Percentiles rank a stretch among this genome's conserved stretches.
Evolutionary conservation across 2,329 filamentous ascomycete genomes (phyloP).

Genomic region (Rhynchosporium graminicola): DNA sequence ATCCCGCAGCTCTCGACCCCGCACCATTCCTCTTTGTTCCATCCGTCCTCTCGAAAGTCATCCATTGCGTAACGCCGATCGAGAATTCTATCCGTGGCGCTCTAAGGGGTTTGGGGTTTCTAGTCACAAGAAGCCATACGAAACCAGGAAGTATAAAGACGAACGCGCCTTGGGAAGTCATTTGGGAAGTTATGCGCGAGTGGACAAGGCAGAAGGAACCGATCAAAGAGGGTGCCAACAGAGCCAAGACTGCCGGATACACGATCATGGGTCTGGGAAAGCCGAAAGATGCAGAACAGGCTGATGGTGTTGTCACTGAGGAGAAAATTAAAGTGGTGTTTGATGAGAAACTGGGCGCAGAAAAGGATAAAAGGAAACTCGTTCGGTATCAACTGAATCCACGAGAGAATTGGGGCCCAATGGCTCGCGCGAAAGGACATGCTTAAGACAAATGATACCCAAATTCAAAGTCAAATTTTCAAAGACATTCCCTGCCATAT

Average conservation of each 20-base stretch:
- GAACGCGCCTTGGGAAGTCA: conserved; percentile 82
- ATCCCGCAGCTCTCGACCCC: conserved; percentile 67
- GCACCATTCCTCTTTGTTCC: conserved; percentile 88
- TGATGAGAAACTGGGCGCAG: conserved; percentile 74
- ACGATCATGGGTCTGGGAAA: conserved; percentile 57
- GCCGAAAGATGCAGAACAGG: conserved; percentile 40
- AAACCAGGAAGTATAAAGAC: conserved; percentile 91
- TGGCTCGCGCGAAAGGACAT: conserved; percentile 39
- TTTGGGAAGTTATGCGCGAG: conserved; percentile 93
- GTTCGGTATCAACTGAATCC: conserved; percentile 91
- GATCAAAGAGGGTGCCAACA: conserved; percentile 71
- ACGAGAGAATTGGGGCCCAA: conserved; percentile 87
- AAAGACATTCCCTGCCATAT: background rate
- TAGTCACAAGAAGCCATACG: conserved; percentile 82
- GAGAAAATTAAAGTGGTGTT: conserved; percentile 60
- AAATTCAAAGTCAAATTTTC: background rate
- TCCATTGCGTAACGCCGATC: conserved; percentile 80
- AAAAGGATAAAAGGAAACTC: conserved; percentile 66
- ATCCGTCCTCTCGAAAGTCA: conserved; percentile 68
- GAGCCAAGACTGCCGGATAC: conserved; percentile 69
- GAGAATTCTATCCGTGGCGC: conserved; percentile 80
- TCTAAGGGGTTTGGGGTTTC: conserved; percentile 76
- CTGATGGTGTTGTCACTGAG: conserved; percentile 20
- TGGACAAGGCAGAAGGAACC: conserved; percentile 83
- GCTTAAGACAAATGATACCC: conserved; percentile 9